Percentiles rank a stretch among this genome's conserved stretches.
phyloP scores from a whole-genome alignment of 192 early-diverging fungal genomes.

The Coemansia asiatica region DNA sequence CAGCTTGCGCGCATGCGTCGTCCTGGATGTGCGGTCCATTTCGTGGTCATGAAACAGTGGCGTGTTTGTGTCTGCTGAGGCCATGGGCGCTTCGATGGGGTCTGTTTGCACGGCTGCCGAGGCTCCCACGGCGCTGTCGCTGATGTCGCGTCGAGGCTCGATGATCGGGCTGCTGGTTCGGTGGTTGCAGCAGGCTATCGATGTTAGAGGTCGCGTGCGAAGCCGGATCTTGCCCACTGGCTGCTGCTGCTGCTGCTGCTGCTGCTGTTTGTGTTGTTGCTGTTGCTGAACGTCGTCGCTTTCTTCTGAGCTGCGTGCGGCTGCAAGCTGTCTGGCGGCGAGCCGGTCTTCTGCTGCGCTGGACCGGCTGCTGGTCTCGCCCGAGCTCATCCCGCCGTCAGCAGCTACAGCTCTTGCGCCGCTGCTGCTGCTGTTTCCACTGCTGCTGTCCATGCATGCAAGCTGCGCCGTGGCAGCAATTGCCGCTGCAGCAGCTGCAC shows the following conservation, averaged over 20 bases:
- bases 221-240: conserved; percentile 36
- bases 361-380: conserved; percentile 7
- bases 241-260: conserved; percentile 7
- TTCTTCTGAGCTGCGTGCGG: neutral
- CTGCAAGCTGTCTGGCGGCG: neutral
- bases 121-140: neutral
- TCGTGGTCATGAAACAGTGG: conserved; percentile 6
- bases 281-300: conserved; percentile 3
- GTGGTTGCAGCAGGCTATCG: conserved; percentile 22
- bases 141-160: conserved; percentile 4
- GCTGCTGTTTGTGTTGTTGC: conserved; percentile 14
- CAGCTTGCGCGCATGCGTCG: conserved; percentile 36
- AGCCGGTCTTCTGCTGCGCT: conserved; percentile 12
- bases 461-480: conserved; percentile 36
- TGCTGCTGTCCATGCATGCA: conserved; percentile 17
- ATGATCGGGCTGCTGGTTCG: conserved; percentile 23
- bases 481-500: conserved; percentile 33
- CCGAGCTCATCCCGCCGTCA: neutral
- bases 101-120: neutral
- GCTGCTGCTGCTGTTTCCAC: neutral
- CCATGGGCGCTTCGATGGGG: conserved; percentile 3
- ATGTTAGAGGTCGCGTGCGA: conserved; percentile 48
- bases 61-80: conserved; percentile 2
- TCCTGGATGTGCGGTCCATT: neutral
- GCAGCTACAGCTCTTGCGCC: neutral